Conservation (phyloP, 345 rosid genomes). For the Jatropha curcas region DNA sequence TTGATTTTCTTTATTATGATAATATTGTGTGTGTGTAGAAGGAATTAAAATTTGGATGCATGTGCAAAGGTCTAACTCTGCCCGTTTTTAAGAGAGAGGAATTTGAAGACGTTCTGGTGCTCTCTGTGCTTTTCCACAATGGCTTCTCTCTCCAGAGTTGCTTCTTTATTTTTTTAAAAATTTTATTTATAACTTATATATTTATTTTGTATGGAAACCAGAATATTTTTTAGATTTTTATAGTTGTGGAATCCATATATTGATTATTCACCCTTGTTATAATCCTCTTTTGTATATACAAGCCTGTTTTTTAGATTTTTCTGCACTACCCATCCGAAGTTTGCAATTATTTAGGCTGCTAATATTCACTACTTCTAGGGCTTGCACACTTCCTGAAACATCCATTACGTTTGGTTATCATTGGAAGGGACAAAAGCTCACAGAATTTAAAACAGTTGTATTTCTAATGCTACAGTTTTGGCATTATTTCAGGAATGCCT, state of each 20-base stretch:
- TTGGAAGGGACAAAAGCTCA: not conserved
- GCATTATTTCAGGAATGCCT: slow-evolving; percentile 70
- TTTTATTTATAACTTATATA: too few relatives aligned
- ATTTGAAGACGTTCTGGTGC: not conserved
- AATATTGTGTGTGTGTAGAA: not conserved
- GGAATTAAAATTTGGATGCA: not conserved
- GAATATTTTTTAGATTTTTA: not conserved
- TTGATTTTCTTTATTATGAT: not conserved
- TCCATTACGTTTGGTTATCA: not conserved
- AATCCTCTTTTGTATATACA: too few relatives aligned
- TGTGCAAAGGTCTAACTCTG: not conserved
- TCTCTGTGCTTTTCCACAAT: not conserved
- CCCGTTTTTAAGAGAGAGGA: not conserved
- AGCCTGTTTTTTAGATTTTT: not conserved
- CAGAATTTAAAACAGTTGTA: slow-evolving; percentile 1
- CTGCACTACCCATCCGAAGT: not conserved
- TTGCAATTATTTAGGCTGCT: not conserved
- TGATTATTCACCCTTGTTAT: not conserved
- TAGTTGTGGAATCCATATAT: not conserved
- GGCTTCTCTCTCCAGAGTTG: not conserved
- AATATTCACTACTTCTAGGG: too few relatives aligned
- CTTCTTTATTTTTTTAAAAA: not conserved
- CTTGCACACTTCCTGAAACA: not conserved
- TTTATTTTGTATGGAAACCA: not conserved
- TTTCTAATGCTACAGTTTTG: slow-evolving; percentile 4